phyloP scores from a whole-genome alignment of 1,139 yeast genomes.

The Saccharomyces hybrid region DNA sequence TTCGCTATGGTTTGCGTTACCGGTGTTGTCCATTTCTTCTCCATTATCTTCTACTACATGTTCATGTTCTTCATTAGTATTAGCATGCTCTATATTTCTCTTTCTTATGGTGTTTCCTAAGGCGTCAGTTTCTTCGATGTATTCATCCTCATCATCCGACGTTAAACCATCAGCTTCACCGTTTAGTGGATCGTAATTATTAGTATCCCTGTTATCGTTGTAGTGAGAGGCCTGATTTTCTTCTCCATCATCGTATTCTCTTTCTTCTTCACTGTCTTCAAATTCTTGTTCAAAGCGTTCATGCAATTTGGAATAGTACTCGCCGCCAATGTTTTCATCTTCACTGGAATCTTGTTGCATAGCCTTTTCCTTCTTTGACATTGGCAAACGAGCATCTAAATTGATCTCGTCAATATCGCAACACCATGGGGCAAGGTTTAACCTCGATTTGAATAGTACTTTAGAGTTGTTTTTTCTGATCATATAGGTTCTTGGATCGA shows the following conservation, averaged over 20 bases:
- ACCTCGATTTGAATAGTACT: constrained; percentile 62
- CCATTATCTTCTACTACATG: constrained; percentile 1
- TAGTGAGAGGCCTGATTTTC: constrained; percentile 6
- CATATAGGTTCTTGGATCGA: constrained; percentile 77
- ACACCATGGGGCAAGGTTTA: constrained; percentile 62
- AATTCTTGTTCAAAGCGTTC: constrained; percentile 28
- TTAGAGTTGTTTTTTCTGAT: constrained; percentile 77
- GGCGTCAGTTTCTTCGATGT: constrained; percentile 24
- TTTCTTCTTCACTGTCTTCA: constrained; percentile 30
- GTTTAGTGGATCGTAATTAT: constrained; percentile 26
- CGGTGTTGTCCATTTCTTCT: constrained; percentile 7
- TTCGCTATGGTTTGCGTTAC: constrained; percentile 12
- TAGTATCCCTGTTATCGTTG: constrained; percentile 12
- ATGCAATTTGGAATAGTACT: constrained; percentile 27
- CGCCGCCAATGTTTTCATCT: constrained; percentile 29
- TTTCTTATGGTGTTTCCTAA: constrained; percentile 25
- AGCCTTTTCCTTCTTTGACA: constrained; percentile 49
- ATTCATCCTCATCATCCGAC: constrained; percentile 16
- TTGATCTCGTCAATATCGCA: constrained; percentile 65
- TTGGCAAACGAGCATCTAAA: constrained; percentile 69
- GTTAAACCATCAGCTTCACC: constrained; percentile 19
- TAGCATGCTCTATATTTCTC: constrained; percentile 8
- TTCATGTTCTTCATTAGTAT: constrained; percentile 8
- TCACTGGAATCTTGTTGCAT: constrained; percentile 24
- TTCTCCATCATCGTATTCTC: constrained; percentile 9